Percentiles rank a stretch among this genome's conserved stretches.
Evolutionary conservation across 2,329 filamentous ascomycete species (phyloP).

Genomic region (Bipolaris zeicola): DNA sequence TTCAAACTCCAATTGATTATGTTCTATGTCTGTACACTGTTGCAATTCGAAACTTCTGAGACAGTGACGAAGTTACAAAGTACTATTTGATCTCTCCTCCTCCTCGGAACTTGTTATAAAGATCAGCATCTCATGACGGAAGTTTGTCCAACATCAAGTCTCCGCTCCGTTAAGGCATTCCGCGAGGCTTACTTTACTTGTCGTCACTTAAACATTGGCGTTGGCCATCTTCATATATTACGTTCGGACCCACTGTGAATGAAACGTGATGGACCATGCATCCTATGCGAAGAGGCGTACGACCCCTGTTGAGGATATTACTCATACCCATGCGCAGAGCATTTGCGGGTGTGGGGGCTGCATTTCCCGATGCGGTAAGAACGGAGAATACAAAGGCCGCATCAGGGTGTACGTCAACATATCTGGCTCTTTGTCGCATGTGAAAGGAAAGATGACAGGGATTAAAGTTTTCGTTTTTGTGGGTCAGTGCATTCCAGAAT

Average conservation of each 20-base stretch:
- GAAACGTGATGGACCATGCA: background rate
- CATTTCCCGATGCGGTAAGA: background rate
- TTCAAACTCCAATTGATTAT: too few relatives aligned
- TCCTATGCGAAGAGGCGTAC: background rate
- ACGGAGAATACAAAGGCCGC: background rate
- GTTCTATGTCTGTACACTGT: too few relatives aligned
- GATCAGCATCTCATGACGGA: background rate
- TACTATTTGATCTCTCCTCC: background rate
- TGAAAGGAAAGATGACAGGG: background rate
- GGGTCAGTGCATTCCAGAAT: background rate
- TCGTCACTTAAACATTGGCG: background rate
- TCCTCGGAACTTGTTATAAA: background rate
- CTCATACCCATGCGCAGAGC: background rate
- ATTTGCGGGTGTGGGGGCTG: background rate
- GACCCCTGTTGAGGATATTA: background rate
- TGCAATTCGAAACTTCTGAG: too few relatives aligned
- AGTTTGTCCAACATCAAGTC: background rate
- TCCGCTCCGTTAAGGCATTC: constrained; percentile 11
- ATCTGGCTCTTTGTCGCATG: background rate
- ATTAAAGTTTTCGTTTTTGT: background rate
- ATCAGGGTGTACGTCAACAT: background rate
- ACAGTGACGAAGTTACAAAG: too few relatives aligned
- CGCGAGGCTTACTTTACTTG: constrained; percentile 14
- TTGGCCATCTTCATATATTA: background rate
- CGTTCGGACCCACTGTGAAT: background rate